A percentile compares a stretch with the other conserved stretches of the same genome.
Conservation (phyloP, 2,329 filamentous ascomycete species). For the Trichoderma sp. region DNA sequence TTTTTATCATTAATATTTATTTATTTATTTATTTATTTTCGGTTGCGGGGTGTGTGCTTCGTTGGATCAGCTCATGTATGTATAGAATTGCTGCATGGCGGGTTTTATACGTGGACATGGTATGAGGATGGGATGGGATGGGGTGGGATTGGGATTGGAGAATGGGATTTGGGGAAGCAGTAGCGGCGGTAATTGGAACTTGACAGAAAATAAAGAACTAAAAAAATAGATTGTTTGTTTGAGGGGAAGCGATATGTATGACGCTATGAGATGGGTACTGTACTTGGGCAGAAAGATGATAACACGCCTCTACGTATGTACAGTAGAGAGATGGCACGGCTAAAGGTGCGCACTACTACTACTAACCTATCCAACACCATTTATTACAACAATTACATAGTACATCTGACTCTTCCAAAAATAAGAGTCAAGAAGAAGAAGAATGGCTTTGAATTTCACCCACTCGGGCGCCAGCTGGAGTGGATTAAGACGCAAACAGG, state of each 20-base stretch:
- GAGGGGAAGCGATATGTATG: background rate
- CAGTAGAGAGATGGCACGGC: background rate
- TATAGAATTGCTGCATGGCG: background rate
- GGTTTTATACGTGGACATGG: background rate
- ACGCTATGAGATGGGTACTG: too few species aligned
- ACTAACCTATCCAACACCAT: background rate
- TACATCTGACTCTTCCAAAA: background rate
- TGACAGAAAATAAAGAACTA: background rate
- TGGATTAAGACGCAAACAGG: background rate
- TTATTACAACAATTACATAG: background rate
- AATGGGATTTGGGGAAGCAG: background rate
- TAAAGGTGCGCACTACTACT: background rate
- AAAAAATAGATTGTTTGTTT: background rate
- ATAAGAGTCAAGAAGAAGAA: background rate
- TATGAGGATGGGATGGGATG: background rate
- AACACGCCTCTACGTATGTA: background rate
- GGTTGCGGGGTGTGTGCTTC: background rate
- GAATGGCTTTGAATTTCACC: background rate
- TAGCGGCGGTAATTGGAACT: background rate
- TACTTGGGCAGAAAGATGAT: background rate
- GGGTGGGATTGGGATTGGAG: background rate
- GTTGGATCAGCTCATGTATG: conserved; percentile 3
- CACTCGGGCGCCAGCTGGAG: background rate
- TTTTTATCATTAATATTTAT: background rate
- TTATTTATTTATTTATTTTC: background rate